Conservation (phyloP, 768 basidiomycete genomes). For the Lepiota brunneoincarnata region DNA sequence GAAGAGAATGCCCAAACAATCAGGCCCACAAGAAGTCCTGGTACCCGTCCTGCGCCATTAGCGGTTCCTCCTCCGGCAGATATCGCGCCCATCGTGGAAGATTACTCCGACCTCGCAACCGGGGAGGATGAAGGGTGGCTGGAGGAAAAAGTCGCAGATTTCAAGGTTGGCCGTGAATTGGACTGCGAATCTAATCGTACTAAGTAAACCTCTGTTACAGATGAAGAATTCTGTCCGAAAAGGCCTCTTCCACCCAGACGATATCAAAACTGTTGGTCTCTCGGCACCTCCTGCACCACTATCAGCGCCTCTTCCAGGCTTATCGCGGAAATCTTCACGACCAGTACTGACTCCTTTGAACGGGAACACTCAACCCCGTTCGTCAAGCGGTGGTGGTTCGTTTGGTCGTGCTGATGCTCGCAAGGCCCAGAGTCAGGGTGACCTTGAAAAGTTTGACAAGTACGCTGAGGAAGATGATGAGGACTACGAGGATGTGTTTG, state of each 20-base stretch:
- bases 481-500: conserved; percentile 96
- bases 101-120: conserved; percentile 85
- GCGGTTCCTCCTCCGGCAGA: conserved; percentile 60
- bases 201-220: conserved; percentile 25
- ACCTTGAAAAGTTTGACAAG: conserved; percentile 84
- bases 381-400: conserved; percentile 39
- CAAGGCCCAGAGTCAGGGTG: conserved; percentile 50
- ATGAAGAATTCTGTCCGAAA: conserved; percentile 70
- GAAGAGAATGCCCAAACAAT: conserved; percentile 85
- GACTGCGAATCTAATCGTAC: neutral
- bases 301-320: conserved; percentile 64
- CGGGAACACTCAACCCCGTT: conserved; percentile 27
- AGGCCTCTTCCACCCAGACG: conserved; percentile 85
- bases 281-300: conserved; percentile 54
- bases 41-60: conserved; percentile 46
- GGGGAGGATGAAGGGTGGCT: conserved; percentile 71
- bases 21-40: conserved; percentile 67
- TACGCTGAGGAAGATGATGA: conserved; percentile 87
- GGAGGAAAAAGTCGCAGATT: conserved; percentile 78
- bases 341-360: conserved; percentile 35
- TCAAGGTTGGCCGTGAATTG: conserved; percentile 53
- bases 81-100: conserved; percentile 75
- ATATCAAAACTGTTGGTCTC: conserved; percentile 76
- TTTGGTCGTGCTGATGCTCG: conserved; percentile 66
- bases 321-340: conserved; percentile 52